Percentiles rank a stretch among this genome's conserved stretches.
Evolutionary conservation across 2,329 filamentous ascomycete species (phyloP).

Genomic region (Hypoxylon rubiginosum): DNA sequence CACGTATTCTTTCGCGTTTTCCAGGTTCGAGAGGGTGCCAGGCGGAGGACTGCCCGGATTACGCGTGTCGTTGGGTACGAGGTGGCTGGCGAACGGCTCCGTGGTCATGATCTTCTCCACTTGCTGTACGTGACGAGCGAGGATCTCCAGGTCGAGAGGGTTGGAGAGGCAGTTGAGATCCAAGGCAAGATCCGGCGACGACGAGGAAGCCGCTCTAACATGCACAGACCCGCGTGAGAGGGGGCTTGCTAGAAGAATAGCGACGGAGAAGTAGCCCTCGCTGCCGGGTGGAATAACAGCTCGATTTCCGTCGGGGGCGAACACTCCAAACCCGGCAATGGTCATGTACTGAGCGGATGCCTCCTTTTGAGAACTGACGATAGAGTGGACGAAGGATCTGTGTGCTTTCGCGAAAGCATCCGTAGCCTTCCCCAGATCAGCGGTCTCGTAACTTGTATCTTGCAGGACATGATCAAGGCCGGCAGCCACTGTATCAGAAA

Average conservation of each 20-base stretch:
- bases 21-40: neutral
- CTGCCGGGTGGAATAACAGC: neutral
- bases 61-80: neutral
- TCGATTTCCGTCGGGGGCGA: neutral
- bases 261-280: conserved; percentile 13
- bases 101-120: conserved; percentile 6
- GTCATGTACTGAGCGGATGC: neutral
- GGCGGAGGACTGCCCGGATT: too few relatives aligned
- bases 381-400: conserved; percentile 17
- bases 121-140: conserved; percentile 30
- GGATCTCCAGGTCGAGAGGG: conserved; percentile 34
- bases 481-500: neutral
- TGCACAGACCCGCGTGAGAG: conserved; percentile 39
- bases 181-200: conserved; percentile 13
- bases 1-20: neutral
- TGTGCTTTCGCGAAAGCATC: neutral
- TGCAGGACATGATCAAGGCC: neutral
- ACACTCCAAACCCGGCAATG: neutral
- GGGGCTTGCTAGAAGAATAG: conserved; percentile 19
- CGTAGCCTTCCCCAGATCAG: neutral
- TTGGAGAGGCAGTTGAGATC: conserved; percentile 34
- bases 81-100: neutral
- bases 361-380: neutral
- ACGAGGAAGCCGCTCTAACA: conserved; percentile 12
- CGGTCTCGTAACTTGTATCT: neutral